Evolutionary conservation across 768 basidiomycete species (phyloP).

Genomic region (button mushroom (Agaricus bisporus)): DNA sequence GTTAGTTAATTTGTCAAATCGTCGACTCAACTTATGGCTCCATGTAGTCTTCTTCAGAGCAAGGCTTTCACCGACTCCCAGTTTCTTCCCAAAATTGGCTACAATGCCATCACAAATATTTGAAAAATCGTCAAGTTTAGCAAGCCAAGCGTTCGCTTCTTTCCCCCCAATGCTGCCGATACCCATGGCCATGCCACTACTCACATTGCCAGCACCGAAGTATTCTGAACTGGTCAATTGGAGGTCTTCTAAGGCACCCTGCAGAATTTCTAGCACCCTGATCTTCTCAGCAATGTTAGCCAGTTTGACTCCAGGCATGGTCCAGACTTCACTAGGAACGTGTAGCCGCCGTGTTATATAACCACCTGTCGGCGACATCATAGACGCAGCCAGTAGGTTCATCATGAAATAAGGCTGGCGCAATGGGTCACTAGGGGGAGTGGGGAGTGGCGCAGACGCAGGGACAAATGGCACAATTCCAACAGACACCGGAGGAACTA

Average conservation of each 20-base stretch:
- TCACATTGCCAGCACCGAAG: slow-evolving; percentile 76
- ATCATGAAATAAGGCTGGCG: slow-evolving; percentile 91
- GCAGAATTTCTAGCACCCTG: slow-evolving; percentile 74
- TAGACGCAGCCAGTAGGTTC: slow-evolving; percentile 71
- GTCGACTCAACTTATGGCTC: slow-evolving; percentile 68
- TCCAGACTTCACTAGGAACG: slow-evolving; percentile 88
- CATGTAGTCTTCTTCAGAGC: slow-evolving; percentile 77
- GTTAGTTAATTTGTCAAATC: slow-evolving; percentile 79
- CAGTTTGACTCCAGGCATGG: slow-evolving; percentile 83
- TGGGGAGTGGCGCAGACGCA: slow-evolving; percentile 69
- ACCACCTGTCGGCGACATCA: slow-evolving; percentile 76
- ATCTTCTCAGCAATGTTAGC: slow-evolving; percentile 79
- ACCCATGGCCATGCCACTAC: slow-evolving; percentile 66
- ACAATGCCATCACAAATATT: slow-evolving; percentile 75
- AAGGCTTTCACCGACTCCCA: slow-evolving; percentile 85
- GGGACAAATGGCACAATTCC: slow-evolving; percentile 52
- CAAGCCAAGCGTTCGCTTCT: slow-evolving; percentile 74
- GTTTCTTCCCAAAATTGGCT: slow-evolving; percentile 78
- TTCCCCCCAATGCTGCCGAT: slow-evolving; percentile 72
- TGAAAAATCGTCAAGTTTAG: slow-evolving; percentile 77
- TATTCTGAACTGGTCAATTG: slow-evolving; percentile 63
- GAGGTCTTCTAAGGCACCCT: slow-evolving; percentile 74
- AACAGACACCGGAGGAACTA: slow-evolving; percentile 24
- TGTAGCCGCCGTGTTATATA: slow-evolving; percentile 84
- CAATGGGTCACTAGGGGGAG: slow-evolving; percentile 64